Evolutionary conservation across 306 rosid genomes (phyloP).

Genomic region (Abrus precatorius): DNA sequence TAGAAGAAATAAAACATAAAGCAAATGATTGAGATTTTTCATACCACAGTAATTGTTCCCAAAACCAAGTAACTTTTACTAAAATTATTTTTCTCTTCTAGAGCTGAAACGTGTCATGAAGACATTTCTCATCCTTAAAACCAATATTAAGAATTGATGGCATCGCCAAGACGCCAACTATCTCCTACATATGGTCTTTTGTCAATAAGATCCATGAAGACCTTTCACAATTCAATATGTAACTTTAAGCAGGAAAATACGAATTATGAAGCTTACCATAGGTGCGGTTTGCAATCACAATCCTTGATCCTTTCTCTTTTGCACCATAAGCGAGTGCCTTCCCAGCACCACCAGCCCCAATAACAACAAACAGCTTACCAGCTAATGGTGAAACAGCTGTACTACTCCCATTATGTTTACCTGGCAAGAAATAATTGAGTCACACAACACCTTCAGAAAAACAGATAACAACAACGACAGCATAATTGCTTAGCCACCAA

Average conservation of each 20-base stretch:
- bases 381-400: conserved; percentile 73
- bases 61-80: conserved; percentile 23
- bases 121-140: conserved; percentile 24
- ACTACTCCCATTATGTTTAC: conserved; percentile 52
- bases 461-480: conserved; percentile 13
- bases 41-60: conserved; percentile 22
- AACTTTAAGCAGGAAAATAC: conserved; percentile 29
- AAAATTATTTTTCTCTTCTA: conserved; percentile 16
- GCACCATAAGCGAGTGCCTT: conserved; percentile 99
- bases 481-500: conserved; percentile 38
- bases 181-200: conserved; percentile 32
- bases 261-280: conserved; percentile 65
- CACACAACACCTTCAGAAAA: conserved; percentile 28
- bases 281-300: conserved; percentile 95
- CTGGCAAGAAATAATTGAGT: conserved; percentile 51
- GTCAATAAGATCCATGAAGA: conserved; percentile 26
- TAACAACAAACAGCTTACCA: conserved; percentile 87
- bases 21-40: conserved; percentile 24
- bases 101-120: conserved; percentile 12
- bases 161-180: conserved; percentile 26
- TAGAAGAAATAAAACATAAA: conserved; percentile 8
- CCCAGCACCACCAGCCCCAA: conserved; percentile 98
- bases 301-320: conserved; percentile 87
- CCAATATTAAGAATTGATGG: conserved; percentile 27
- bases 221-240: conserved; percentile 33